Conservation (phyloP, 495 filamentous ascomycete species). For the Lasiosphaeria ovina region DNA sequence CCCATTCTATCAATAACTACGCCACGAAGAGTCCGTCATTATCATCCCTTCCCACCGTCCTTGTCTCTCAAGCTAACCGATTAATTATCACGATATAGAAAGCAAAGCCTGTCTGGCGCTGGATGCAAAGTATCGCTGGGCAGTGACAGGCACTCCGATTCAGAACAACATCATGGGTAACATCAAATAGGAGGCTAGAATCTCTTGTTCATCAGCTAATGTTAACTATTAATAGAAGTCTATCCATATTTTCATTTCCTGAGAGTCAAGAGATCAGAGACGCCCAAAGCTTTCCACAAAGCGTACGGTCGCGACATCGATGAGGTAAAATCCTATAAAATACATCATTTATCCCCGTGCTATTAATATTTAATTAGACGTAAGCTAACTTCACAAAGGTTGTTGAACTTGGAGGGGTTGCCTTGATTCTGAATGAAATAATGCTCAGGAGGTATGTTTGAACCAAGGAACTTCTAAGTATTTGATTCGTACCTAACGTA, state of each 20-base stretch:
- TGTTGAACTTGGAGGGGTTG: neutral
- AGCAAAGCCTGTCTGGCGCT: slow-evolving; percentile 20
- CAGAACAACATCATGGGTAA: slow-evolving; percentile 30
- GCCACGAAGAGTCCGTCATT: slow-evolving; percentile 14
- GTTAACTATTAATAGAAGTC: slow-evolving; percentile 3
- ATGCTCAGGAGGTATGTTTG: slow-evolving; percentile 12
- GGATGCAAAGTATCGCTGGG: slow-evolving; percentile 25
- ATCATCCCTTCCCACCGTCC: neutral
- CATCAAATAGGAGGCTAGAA: neutral
- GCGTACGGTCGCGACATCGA: slow-evolving; percentile 44
- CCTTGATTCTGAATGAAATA: neutral
- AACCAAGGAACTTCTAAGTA: too few species aligned
- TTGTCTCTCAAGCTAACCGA: slow-evolving; percentile 10
- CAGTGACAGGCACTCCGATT: slow-evolving; percentile 36
- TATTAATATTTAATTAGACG: neutral
- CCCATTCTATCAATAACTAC: slow-evolving; percentile 35
- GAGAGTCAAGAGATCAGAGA: slow-evolving; percentile 41
- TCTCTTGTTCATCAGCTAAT: neutral
- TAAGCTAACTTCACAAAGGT: slow-evolving; percentile 7
- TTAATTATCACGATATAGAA: neutral
- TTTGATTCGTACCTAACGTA: slow-evolving; percentile 27
- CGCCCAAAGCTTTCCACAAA: slow-evolving; percentile 44
- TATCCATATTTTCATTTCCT: slow-evolving; percentile 48
- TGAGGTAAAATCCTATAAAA: neutral
- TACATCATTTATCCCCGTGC: neutral